phyloP scores from a whole-genome alignment of 1,284 basidiomycete genomes.

The Bondarzewia mesenterica region DNA sequence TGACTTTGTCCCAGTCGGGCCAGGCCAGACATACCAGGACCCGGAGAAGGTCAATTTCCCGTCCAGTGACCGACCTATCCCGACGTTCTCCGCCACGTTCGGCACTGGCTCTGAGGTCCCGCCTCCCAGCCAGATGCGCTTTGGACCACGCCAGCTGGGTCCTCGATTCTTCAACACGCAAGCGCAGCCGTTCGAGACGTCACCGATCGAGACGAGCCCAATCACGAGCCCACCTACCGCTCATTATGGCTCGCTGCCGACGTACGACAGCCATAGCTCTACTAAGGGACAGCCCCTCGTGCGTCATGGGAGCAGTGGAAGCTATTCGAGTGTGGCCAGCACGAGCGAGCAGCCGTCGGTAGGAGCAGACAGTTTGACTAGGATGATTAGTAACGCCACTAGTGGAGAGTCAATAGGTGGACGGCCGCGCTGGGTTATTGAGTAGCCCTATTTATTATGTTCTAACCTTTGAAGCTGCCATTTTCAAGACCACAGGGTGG shows the following conservation, averaged over 20 bases:
- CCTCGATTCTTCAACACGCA: slow-evolving; percentile 41
- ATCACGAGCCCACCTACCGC: slow-evolving; percentile 3
- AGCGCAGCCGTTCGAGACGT: slow-evolving; percentile 33
- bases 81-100: slow-evolving; percentile 47
- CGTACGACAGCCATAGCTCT: not conserved
- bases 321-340: slow-evolving; percentile 7
- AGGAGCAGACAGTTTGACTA: not conserved
- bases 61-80: slow-evolving; percentile 38
- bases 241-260: slow-evolving; percentile 4
- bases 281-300: not conserved
- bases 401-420: slow-evolving; percentile 6
- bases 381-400: slow-evolving; percentile 9
- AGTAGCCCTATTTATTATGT: slow-evolving; percentile 23
- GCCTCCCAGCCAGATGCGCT: slow-evolving; percentile 32
- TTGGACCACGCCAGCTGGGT: slow-evolving; percentile 30
- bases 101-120: slow-evolving; percentile 31
- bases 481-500: not conserved
- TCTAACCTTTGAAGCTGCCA: not conserved
- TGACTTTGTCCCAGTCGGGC: slow-evolving; percentile 32
- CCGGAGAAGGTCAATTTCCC: slow-evolving; percentile 65
- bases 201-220: slow-evolving; percentile 3
- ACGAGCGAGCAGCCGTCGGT: not conserved
- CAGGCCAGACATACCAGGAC: slow-evolving; percentile 24
- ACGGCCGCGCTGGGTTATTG: slow-evolving; percentile 47
- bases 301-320: slow-evolving; percentile 12